Base-by-base conservation (phyloP, 78 protist species). In the Polysphondylium violaceum region DNA sequence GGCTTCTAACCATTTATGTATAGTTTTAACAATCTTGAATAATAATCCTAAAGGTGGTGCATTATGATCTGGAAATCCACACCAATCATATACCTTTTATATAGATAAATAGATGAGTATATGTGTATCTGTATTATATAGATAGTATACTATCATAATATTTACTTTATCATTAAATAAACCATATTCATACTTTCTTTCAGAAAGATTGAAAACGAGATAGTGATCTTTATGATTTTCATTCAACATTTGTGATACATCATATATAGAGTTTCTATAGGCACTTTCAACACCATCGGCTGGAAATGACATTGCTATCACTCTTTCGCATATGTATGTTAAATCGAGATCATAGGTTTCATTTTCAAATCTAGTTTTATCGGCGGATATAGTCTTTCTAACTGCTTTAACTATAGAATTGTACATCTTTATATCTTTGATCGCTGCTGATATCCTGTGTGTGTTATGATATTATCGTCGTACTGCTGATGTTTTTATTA, bases 1-100 rank as follows among this genome's bases (percentile, higher is more conserved):
- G 7, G 53, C 68, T 31, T 25, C 59, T 21, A 93, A 68, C 74
- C 92, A 93, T 43, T 56, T 64, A 59, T 86, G 75, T 14, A 93
- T 73, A 1, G 92, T 60, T 19, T 31, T 86, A 9, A 93, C 87
- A 43, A 53, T 93, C 55, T 76, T 74, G 36, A 93, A 93, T 56
- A 86, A 63, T 64, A 69, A 43, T 41, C 72, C 81, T 14, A 93
- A 36, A 55, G 95, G 95, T 43, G 95, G 95, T 23, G 95, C 95
- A 88, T 93, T 93, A 53, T 93, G 95, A 78, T 93, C 95, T 21
- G 95, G 95, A 74, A 83, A 93, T 44, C 95, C 93, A 76, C 95
- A 93, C 95, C 95, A 93, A 72, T 78, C 90, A 8, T 51, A 19
- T n/a, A 88, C 95, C 77, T 73, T 61, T 11, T 33, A 61, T 33